Conservation (phyloP, 2,329 filamentous ascomycete genomes). For the Calonectria pseudoreteaudii region DNA sequence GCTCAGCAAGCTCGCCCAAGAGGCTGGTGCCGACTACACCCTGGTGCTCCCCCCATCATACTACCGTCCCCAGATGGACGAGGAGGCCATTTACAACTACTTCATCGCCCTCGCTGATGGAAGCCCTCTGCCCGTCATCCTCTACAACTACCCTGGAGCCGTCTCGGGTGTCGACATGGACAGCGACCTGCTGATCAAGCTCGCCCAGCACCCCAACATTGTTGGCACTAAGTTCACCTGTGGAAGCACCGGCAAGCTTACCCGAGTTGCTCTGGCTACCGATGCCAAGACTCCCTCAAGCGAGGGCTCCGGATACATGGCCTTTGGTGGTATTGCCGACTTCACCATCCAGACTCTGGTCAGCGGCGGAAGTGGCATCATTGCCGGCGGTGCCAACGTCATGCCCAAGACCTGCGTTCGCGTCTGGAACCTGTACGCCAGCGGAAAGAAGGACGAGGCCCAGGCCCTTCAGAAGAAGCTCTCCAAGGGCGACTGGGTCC, state of each 20-base stretch:
- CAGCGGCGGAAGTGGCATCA: conserved; percentile 84
- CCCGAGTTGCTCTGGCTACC: conserved; percentile 79
- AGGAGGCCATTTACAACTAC: conserved; percentile 78
- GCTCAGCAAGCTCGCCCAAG: conserved; percentile 73
- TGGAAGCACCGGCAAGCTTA: conserved; percentile 90
- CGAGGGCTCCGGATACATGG: conserved; percentile 79
- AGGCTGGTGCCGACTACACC: conserved; percentile 82
- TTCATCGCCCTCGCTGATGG: conserved; percentile 80
- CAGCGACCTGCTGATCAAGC: conserved; percentile 84
- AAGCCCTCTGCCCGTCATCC: conserved; percentile 80
- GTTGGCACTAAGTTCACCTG: conserved; percentile 93
- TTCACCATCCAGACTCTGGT: conserved; percentile 86
- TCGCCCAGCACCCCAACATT: conserved; percentile 85
- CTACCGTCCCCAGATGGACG: conserved; percentile 82
- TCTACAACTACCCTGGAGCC: conserved; percentile 93
- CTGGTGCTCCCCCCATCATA: conserved; percentile 86
- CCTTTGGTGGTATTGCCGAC: conserved; percentile 88
- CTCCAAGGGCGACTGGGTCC: conserved; percentile 82
- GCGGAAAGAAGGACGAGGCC: conserved; percentile 81
- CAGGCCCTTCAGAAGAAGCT: conserved; percentile 81
- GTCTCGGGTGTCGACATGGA: conserved; percentile 91
- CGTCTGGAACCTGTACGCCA: conserved; percentile 80
- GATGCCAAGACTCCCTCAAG: conserved; percentile 75
- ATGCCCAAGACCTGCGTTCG: conserved; percentile 84
- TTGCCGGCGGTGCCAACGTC: conserved; percentile 87